Conservation (phyloP, 768 basidiomycete species). For the Mycena alexandri region DNA sequence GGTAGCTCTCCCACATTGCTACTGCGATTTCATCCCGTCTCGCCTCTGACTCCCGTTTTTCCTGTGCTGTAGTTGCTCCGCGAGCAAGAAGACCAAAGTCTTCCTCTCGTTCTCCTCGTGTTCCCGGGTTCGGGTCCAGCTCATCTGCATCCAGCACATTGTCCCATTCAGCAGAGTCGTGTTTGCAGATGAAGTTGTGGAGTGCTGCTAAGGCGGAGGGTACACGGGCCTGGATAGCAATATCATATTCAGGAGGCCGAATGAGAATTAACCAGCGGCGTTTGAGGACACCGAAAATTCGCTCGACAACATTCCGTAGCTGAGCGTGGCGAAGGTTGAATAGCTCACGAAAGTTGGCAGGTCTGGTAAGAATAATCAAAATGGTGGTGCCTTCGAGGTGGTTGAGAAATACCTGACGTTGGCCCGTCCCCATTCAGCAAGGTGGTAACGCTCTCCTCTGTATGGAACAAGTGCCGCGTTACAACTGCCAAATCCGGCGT, state of each 20-base stretch:
- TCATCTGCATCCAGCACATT: not conserved
- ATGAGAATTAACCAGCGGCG: not conserved
- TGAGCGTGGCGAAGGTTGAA: not conserved
- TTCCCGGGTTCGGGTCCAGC: not conserved
- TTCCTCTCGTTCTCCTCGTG: not conserved
- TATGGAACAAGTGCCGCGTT: constrained; percentile 42
- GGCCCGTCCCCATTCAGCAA: constrained; percentile 42
- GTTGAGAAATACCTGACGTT: constrained; percentile 13
- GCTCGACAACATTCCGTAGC: not conserved
- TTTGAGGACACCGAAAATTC: not conserved
- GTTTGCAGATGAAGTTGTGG: not conserved
- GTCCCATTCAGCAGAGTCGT: not conserved
- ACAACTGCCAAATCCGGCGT: constrained; percentile 38
- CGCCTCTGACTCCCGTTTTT: not conserved
- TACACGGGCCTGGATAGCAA: not conserved
- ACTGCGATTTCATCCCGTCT: not conserved
- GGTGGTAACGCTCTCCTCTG: constrained; percentile 40
- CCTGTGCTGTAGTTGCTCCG: not conserved
- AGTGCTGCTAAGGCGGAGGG: not conserved
- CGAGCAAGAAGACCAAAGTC: not conserved
- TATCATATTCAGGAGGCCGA: not conserved
- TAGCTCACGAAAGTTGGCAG: not conserved
- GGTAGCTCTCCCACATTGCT: constrained; percentile 6
- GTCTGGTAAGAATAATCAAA: not conserved
- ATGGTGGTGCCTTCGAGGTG: not conserved